Conservation (phyloP, 805 yeast genomes). For the Wickerhamiella azymoides region DNA sequence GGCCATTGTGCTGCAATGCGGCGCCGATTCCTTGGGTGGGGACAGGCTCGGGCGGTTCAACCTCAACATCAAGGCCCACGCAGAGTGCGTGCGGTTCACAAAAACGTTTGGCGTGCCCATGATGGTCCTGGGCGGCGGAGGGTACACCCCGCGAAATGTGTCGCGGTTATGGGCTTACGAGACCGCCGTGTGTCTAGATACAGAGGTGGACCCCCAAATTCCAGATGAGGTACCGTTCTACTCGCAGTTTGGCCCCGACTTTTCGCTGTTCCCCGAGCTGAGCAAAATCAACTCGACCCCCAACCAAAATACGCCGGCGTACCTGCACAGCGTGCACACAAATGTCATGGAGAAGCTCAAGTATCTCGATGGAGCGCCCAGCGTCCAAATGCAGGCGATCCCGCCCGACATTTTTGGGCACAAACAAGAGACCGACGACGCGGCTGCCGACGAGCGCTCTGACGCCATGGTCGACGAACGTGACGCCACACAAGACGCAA, state of each 20-base stretch:
- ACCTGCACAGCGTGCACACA: slow-evolving; percentile 63
- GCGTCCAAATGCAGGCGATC: slow-evolving; percentile 80
- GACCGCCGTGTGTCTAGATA: slow-evolving; percentile 74
- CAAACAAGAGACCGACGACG: slow-evolving; percentile 27
- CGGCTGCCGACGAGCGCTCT: slow-evolving; percentile 22
- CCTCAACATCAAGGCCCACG: slow-evolving; percentile 85
- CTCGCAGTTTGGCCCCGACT: slow-evolving; percentile 82
- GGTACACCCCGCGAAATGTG: slow-evolving; percentile 94
- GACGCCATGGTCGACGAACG: slow-evolving; percentile 14
- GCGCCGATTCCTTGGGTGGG: slow-evolving; percentile 93
- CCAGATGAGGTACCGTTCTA: slow-evolving; percentile 66
- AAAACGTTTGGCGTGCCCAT: slow-evolving; percentile 76
- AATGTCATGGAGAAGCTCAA: slow-evolving; percentile 71
- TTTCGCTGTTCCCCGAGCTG: slow-evolving; percentile 71
- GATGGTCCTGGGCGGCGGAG: slow-evolving; percentile 96
- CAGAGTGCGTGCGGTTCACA: slow-evolving; percentile 84
- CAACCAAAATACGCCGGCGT: slow-evolving; percentile 71
- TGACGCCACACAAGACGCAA: background rate
- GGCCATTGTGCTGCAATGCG: slow-evolving; percentile 94
- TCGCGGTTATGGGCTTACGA: slow-evolving; percentile 93
- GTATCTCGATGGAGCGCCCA: slow-evolving; percentile 79
- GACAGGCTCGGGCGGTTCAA: slow-evolving; percentile 95
- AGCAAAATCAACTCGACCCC: slow-evolving; percentile 43
- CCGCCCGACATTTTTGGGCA: slow-evolving; percentile 50
- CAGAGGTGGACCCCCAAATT: slow-evolving; percentile 56